These are phyloP conservation scores for Fonsecaea erecta DNA, from an alignment of 2,329 filamentous ascomycete genomes.

Conservation along the genomic window DNA sequence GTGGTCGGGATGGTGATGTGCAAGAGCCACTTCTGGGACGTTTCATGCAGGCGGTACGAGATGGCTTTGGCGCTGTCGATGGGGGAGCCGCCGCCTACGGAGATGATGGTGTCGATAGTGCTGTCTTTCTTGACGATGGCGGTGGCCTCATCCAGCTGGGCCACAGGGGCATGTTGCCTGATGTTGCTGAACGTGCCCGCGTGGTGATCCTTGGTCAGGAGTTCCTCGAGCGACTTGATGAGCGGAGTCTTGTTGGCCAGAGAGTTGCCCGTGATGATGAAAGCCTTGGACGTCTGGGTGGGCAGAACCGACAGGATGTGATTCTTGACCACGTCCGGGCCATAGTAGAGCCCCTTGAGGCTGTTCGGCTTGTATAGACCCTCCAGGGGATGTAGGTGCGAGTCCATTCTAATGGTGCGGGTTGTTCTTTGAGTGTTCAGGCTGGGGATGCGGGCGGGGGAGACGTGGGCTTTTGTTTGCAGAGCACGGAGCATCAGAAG, in stretches of 20 bases:
- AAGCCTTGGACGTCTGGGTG: slow-evolving; percentile 54
- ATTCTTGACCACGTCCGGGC: slow-evolving; percentile 52
- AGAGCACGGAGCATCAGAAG: slow-evolving; percentile 15
- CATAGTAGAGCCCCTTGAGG: slow-evolving; percentile 57
- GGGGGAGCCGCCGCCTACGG: slow-evolving; percentile 59
- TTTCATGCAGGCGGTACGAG: slow-evolving; percentile 50
- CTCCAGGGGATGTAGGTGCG: slow-evolving; percentile 13
- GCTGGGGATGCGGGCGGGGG: not conserved
- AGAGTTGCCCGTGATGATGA: slow-evolving; percentile 61
- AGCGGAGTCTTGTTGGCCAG: slow-evolving; percentile 60
- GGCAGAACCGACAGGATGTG: slow-evolving; percentile 54
- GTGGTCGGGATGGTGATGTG: slow-evolving; percentile 58
- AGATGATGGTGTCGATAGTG: slow-evolving; percentile 60
- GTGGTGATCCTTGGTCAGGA: slow-evolving; percentile 52
- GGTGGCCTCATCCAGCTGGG: slow-evolving; percentile 58
- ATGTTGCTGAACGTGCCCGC: slow-evolving; percentile 62
- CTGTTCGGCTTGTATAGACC: slow-evolving; percentile 57
- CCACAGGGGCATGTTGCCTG: slow-evolving; percentile 61
- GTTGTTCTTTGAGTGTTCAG: not conserved
- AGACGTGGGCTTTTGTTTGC: slow-evolving; percentile 22
- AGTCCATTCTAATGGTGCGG: slow-evolving; percentile 17
- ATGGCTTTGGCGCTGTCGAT: slow-evolving; percentile 60
- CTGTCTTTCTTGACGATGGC: slow-evolving; percentile 51
- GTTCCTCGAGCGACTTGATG: slow-evolving; percentile 56
- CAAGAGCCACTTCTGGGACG: slow-evolving; percentile 47